Evolutionary conservation across 2,329 filamentous ascomycete species (phyloP).

Genomic region (Ophiostoma perfectum): DNA sequence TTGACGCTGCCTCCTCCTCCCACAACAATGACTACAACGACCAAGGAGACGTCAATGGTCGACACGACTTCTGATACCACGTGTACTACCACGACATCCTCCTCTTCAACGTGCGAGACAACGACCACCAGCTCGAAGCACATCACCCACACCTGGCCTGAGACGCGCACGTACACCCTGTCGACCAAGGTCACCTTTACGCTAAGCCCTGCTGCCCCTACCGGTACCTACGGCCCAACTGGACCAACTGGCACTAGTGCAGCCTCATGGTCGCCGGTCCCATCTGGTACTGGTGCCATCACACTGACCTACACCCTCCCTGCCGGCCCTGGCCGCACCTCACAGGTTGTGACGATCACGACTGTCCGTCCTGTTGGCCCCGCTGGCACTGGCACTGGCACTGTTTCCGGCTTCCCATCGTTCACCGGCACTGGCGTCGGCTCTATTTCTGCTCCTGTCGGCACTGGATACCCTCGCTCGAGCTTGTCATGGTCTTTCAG

Average conservation of each 20-base stretch:
- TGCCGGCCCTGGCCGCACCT: conserved; percentile 12
- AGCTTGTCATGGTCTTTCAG: conserved; percentile 9
- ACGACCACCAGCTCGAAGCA: not conserved
- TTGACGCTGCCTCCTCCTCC: conserved; percentile 16
- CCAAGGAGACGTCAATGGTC: not conserved
- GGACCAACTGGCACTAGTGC: conserved; percentile 16
- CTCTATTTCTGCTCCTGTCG: not conserved
- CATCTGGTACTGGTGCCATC: conserved; percentile 20
- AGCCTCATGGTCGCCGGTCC: conserved; percentile 7
- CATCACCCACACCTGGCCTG: conserved; percentile 3
- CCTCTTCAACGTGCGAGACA: not conserved
- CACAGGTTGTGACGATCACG: conserved; percentile 22
- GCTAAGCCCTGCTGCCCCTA: conserved; percentile 2
- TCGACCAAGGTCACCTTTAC: conserved; percentile 20
- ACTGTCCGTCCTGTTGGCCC: conserved; percentile 14
- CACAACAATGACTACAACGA: not conserved
- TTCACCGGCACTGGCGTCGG: not conserved
- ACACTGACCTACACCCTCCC: conserved; percentile 29
- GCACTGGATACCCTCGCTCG: not conserved
- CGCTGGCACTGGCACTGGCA: not conserved
- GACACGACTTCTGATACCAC: not conserved
- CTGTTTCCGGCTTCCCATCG: not conserved
- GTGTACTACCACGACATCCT: not conserved
- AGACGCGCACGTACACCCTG: conserved; percentile 19
- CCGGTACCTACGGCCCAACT: conserved; percentile 17